phyloP scores from a whole-genome alignment of 164 flowering plant genomes.

The Dillenia suffruticosa region DNA sequence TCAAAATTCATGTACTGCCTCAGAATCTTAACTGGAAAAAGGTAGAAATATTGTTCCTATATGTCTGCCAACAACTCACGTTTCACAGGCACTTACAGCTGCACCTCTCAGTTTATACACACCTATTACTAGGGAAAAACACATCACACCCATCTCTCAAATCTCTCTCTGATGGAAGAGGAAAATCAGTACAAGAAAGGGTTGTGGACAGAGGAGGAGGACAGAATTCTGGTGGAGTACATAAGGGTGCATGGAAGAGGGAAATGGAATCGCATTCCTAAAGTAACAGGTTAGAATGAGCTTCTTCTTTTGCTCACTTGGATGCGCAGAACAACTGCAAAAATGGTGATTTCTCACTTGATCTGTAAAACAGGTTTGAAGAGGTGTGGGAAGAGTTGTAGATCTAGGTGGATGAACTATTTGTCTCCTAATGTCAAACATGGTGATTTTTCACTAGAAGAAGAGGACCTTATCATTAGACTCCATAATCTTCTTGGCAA shows the following conservation, averaged over 20 bases:
- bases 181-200: slow-evolving; percentile 19
- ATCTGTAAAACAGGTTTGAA: slow-evolving; percentile 25
- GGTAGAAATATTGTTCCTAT: too few relatives aligned
- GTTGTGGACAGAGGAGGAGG: slow-evolving; percentile 32
- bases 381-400: slow-evolving; percentile 47
- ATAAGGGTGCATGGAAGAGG: slow-evolving; percentile 27
- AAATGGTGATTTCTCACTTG: neutral
- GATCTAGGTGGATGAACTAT: slow-evolving; percentile 41
- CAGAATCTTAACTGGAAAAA: too few relatives aligned
- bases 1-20: too few relatives aligned
- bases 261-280: slow-evolving; percentile 27
- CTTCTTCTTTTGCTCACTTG: neutral
- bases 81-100: too few relatives aligned
- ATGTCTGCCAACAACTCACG: too few relatives aligned
- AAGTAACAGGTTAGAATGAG: slow-evolving; percentile 16
- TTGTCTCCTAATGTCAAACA: slow-evolving; percentile 31
- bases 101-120: too few relatives aligned
- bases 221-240: slow-evolving; percentile 21
- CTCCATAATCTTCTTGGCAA: slow-evolving; percentile 41
- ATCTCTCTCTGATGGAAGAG: neutral
- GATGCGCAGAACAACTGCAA: neutral
- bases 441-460: slow-evolving; percentile 29
- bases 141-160: neutral
- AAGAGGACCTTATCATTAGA: slow-evolving; percentile 40
- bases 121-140: too few relatives aligned